Percentiles rank a stretch among this genome's conserved stretches.
These are phyloP conservation scores for Cordyceps tenuipes DNA, from an alignment of 2,329 filamentous ascomycete genomes.

Conservation along the genomic window DNA sequence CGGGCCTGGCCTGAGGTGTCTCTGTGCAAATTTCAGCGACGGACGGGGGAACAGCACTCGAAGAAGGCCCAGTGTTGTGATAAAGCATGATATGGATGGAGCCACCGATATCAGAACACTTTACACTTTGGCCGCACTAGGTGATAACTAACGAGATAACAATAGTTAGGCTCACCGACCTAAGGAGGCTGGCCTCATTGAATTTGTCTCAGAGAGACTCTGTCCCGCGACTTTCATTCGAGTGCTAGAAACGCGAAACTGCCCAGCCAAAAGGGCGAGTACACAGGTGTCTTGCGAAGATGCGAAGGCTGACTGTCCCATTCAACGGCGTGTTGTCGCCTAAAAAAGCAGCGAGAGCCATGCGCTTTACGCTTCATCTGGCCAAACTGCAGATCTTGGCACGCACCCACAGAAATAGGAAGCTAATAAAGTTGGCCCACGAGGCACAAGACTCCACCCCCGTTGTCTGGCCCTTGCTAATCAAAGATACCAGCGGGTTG, in stretches of 20 bases:
- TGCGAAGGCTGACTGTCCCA: not conserved
- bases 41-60: not conserved
- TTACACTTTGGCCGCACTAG: not conserved
- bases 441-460: slow-evolving; percentile 4
- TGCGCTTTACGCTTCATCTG: slow-evolving; percentile 1
- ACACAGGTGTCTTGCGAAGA: not conserved
- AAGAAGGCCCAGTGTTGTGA: not conserved
- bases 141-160: not conserved
- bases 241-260: too few relatives aligned
- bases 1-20: not conserved
- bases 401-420: slow-evolving; percentile 6
- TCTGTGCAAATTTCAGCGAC: not conserved
- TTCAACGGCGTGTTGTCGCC: not conserved
- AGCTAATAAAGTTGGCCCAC: slow-evolving; percentile 1
- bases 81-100: not conserved
- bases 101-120: not conserved
- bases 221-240: not conserved
- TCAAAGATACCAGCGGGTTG: not conserved
- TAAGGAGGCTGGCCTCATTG: not conserved
- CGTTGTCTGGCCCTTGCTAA: not conserved
- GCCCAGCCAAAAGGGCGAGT: not conserved
- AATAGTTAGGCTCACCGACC: not conserved
- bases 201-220: not conserved
- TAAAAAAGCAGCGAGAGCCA: not conserved
- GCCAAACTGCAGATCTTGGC: slow-evolving; percentile 7